Evolutionary conservation across 2,329 filamentous ascomycete species (phyloP), one percentile per base, ranked within the genome.

Genomic region (Diplocarpon rosae): DNA sequence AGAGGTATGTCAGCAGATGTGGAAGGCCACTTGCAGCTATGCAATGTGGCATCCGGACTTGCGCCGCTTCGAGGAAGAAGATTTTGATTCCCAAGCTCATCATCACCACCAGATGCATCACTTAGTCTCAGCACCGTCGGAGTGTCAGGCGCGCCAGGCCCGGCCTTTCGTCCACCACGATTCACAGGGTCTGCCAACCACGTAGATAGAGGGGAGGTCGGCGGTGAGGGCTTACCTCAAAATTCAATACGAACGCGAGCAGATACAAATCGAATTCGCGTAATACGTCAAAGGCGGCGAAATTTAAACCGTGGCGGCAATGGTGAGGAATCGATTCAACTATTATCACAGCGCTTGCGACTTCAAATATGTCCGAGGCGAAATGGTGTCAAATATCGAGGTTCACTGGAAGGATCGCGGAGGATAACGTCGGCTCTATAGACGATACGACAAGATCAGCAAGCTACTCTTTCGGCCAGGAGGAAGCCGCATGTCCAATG

Each of bases 291-390:
- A 39, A 53, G 49, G 45, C 40, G 37, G 48, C 46, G 43, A 46
- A 52, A 54, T 53, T 41, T 38, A 52, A 49, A 39, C 17, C 32
- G 51, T 51, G 53, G 48, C 40, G 49, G 49, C 40, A 44, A 44
- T 32, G 42, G 49, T 51, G 43, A 52, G 45, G 41, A 55, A 31
- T 51, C 43, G 53, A 54, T 42, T 55, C 47, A 44, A 56, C 52
- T 50, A 36, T 51, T 52, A 53, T 46, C 51, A 55, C 46, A 56
- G 56, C 49, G 52, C 48, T 57, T 55, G 57, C 57, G 55, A 56
- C 54, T 56, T 53, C 50, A 51, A 48, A 54, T 24, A 51, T 53
- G 48, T 57, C 51, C 52, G 52, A 35, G 51, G 49, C 46, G 52
- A 46, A 48, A 52, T 29, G 44, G 42, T 36, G 46, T 53, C 46